Evolutionary conservation across 2,329 filamentous ascomycete species (phyloP).

Genomic region (Aureobasidium sp.): DNA sequence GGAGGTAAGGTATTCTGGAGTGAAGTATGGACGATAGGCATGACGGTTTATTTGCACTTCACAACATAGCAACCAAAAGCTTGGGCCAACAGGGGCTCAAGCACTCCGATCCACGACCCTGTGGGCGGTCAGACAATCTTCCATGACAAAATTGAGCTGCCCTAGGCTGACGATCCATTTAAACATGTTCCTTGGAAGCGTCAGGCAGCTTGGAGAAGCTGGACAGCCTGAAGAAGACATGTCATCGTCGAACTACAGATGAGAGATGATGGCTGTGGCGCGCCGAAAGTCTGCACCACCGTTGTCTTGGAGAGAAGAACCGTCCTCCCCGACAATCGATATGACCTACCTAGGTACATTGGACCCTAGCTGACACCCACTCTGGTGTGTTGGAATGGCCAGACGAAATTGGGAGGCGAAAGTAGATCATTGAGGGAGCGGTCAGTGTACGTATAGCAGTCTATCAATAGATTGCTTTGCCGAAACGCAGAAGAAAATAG

Average conservation of each 20-base stretch:
- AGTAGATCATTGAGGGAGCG: neutral
- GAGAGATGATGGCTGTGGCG: neutral
- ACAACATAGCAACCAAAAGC: slow-evolving; percentile 9
- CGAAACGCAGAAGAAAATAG: neutral
- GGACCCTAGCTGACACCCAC: neutral
- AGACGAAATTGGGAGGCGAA: neutral
- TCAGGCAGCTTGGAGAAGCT: neutral
- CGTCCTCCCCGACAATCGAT: slow-evolving; percentile 5
- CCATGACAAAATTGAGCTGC: neutral
- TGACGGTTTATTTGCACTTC: slow-evolving; percentile 7
- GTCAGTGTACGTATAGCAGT: neutral
- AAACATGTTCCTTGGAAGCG: neutral
- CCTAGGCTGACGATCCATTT: neutral
- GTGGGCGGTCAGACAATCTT: neutral
- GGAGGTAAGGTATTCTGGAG: neutral
- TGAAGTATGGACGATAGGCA: slow-evolving; percentile 2
- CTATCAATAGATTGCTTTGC: neutral
- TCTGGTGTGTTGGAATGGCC: neutral
- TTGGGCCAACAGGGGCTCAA: slow-evolving; percentile 2
- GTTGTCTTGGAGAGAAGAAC: slow-evolving; percentile 8
- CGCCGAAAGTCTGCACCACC: neutral
- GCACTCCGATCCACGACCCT: slow-evolving; percentile 4
- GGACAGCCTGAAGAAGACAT: neutral
- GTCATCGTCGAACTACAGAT: slow-evolving; percentile 1
- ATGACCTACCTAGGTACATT: neutral